A percentile compares a stretch with the other conserved stretches of the same genome.
Conservation (phyloP, 2,329 filamentous ascomycete genomes). For the Ceratocystis variospora region DNA sequence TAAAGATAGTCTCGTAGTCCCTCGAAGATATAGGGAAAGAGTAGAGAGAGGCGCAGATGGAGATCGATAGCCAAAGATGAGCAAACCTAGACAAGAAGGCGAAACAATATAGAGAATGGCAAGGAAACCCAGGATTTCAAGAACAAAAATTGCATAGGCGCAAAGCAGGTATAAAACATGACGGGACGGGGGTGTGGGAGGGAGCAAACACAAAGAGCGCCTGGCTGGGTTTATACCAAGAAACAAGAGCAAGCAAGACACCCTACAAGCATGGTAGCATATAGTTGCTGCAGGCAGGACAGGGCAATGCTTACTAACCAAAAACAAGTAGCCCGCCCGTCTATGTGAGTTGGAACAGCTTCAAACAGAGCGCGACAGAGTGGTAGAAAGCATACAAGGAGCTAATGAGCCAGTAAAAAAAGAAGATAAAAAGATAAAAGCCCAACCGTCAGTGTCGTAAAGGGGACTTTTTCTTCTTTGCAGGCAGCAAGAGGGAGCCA, state of each 20-base stretch:
- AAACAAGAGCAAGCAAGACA: neutral
- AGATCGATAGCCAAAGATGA: neutral
- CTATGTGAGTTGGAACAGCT: neutral
- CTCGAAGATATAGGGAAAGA: neutral
- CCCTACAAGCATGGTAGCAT: neutral
- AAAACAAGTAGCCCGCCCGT: neutral
- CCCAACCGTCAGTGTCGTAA: no score
- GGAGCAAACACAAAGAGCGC: neutral
- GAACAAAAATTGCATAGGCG: slow-evolving; percentile 4
- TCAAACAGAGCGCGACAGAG: neutral
- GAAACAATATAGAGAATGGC: neutral
- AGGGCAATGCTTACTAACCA: neutral
- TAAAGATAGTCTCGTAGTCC: neutral
- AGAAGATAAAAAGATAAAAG: neutral
- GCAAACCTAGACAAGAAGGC: neutral
- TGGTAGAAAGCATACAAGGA: neutral
- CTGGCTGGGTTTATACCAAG: slow-evolving; percentile 2
- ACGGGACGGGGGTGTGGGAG: slow-evolving; percentile 2
- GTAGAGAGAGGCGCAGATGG: neutral
- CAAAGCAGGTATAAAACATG: slow-evolving; percentile 8
- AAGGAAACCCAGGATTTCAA: neutral
- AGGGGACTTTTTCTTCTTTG: no score
- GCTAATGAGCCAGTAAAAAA: neutral
- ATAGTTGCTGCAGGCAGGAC: neutral
- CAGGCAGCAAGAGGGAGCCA: no score